These are phyloP conservation scores for Xylaria scruposa DNA, from an alignment of 495 filamentous ascomycete species.

Conservation along the genomic window DNA sequence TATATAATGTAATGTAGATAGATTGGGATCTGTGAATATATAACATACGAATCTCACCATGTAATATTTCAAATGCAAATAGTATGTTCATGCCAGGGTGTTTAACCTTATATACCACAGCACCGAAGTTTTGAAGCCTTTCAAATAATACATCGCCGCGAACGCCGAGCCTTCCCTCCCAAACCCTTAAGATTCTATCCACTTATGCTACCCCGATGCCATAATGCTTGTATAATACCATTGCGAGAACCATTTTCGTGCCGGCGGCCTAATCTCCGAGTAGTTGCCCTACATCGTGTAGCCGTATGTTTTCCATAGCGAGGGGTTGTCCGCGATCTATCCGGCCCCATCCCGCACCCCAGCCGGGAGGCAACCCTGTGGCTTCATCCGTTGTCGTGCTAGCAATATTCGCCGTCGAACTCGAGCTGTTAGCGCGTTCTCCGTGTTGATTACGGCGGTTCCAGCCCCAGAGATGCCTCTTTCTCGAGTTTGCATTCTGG, in stretches of 20 bases:
- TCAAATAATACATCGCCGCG: neutral
- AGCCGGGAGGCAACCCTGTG: constrained; percentile 39
- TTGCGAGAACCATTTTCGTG: neutral
- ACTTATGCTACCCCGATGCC: constrained; percentile 15
- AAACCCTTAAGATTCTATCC: neutral
- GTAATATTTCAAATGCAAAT: neutral
- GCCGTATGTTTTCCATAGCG: constrained; percentile 40
- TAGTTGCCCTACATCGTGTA: constrained; percentile 43
- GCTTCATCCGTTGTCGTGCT: constrained; percentile 10
- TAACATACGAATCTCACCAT: neutral
- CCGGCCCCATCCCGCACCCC: constrained; percentile 47
- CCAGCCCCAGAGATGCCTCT: constrained; percentile 36
- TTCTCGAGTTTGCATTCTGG: constrained; percentile 22
- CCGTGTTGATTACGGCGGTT: constrained; percentile 10
- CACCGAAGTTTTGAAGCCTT: neutral
- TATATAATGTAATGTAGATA: neutral
- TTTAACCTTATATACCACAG: neutral
- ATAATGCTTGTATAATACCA: constrained; percentile 13
- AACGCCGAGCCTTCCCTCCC: constrained; percentile 6
- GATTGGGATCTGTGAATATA: neutral
- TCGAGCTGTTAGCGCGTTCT: constrained; percentile 33
- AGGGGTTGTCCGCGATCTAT: constrained; percentile 41
- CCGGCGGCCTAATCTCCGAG: constrained; percentile 5
- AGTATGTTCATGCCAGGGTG: neutral
- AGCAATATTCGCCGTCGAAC: constrained; percentile 35